Evolutionary conservation across 805 yeast species (phyloP), one percentile per base, ranked within the genome.

Genomic region (Saturnispora besseyi): DNA sequence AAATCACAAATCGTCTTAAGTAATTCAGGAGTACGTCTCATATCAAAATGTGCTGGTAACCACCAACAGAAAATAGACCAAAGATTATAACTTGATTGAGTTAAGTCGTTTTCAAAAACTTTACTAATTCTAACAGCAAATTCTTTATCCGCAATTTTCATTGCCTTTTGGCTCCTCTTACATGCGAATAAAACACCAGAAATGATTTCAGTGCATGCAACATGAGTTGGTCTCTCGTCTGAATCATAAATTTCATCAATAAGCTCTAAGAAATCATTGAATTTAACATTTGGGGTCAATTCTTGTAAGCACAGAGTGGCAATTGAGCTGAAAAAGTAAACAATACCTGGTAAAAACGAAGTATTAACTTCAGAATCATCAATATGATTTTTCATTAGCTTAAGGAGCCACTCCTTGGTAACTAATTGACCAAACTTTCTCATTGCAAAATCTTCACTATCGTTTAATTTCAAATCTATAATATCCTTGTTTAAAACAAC

Each of bases 1-100:
- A 82, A 73, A 29, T 73, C 64, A 18, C 75, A 63, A 13, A 85
- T 66, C 8, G 68, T 65, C 30, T 68, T 61, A 22, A 73, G 64
- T 3, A 84, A 62, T 11, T 73, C 71, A 12, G 82, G 81, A 49
- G 78, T 74, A 51, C 96, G 74, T 60, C 96, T 76, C 45, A 73
- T 55, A 62, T 87, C 95, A 36, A 80, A 70, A 56, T 78, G 82
- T 0, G 79, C 64, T 0, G 88, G 84, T 1, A 80, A 59, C 85
- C 88, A 84, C 83, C 87, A 82, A 3, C 83, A 71, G 45, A 87
- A 76, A 0, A 87, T 75, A 33, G 73, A 72, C 97, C 97, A 93
- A 38, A 85, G 79, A 18, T 74, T 76, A 36, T 74, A 65, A 3
- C 82, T 83, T 31, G 89, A 93, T 3, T 88, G 95, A 1, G 87